Evolutionary conservation across 768 basidiomycete genomes (phyloP), one percentile per base, ranked within the genome.

Genomic region (Mycena sanguinolenta): DNA sequence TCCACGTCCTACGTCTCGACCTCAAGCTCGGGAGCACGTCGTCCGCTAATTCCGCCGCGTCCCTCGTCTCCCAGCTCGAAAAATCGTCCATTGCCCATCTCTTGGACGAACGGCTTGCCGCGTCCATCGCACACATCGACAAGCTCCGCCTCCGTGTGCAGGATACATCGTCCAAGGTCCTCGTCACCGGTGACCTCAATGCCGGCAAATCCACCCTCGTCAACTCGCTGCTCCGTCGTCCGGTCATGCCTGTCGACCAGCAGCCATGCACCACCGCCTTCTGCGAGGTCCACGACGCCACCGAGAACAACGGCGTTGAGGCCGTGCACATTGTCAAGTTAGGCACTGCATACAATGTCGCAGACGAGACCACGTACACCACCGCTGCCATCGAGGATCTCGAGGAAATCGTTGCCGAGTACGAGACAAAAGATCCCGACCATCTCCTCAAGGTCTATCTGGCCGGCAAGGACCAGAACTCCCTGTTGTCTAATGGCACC

Each of bases 201-300:
- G 94, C 98, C 39, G 98, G 98, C 76, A 99, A 99, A 82, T 98
- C 96, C 23, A 99, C 98, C 0, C 95, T 99, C 78, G 95, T 99
- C 78, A 99, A 99, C 77, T 95, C 97, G 6, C 85, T 99, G 38
- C 89, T 99, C 6, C 87, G 96, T 54, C 88, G 96, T 8, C 90
- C 95, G 77, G 91, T 98, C 52, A 95, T 99, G 93, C 96, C 98
- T 10, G 92, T 97, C 69, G 98, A 99, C 80, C 96, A 99, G 78
- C 98, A 99, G 79, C 98, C 98, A 4, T 95, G 96, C 80, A 99
- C 98, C 0, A 96, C 96, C 32, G 91, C 96, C 34, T 99, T 99
- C 78, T 97, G 95, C 81, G 96, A 99, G 81, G 98, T 99, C 2
- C 94, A 95, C 73, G 95, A 97, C 76, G 95, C 94, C 2, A 85